Percentiles rank a stretch among this genome's conserved stretches.
Evolutionary conservation across 768 basidiomycete genomes (phyloP).

Genomic region (Symmetrospora coprosmae): DNA sequence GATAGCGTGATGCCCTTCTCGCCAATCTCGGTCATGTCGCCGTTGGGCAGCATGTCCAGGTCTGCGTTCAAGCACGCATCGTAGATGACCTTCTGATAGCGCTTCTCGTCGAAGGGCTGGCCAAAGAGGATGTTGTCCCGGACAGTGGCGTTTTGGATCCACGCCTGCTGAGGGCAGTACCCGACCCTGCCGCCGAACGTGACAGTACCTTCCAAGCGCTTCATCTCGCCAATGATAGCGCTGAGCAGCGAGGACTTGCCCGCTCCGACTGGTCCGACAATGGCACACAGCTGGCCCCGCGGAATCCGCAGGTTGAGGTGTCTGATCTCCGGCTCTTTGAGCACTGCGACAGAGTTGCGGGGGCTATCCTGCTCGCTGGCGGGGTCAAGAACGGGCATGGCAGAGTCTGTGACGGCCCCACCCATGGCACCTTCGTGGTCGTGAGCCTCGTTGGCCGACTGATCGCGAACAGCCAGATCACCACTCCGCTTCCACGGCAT

Average conservation of each 20-base stretch:
- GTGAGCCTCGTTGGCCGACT: constrained; percentile 3
- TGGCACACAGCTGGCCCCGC: constrained; percentile 61
- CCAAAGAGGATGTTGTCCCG: constrained; percentile 84
- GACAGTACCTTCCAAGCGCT: constrained; percentile 51
- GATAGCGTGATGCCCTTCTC: constrained; percentile 78
- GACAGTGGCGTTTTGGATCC: constrained; percentile 52
- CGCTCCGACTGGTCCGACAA: constrained; percentile 76
- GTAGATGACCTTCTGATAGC: constrained; percentile 64
- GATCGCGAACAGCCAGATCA: neutral
- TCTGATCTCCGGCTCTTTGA: constrained; percentile 54
- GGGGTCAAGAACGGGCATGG: neutral
- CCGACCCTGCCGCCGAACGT: constrained; percentile 48
- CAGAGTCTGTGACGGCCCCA: constrained; percentile 9
- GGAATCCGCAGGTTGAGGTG: constrained; percentile 57
- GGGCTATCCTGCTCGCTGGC: constrained; percentile 22
- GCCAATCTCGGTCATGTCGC: constrained; percentile 59
- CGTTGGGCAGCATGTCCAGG: constrained; percentile 58
- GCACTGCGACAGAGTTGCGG: constrained; percentile 33
- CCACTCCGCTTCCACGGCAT: constrained; percentile 8
- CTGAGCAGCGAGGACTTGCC: constrained; percentile 47
- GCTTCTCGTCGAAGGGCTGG: constrained; percentile 59
- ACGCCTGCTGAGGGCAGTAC: constrained; percentile 75
- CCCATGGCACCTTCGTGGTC: constrained; percentile 19
- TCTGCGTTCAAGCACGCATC: constrained; percentile 70
- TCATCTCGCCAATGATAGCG: constrained; percentile 29